phyloP scores from a whole-genome alignment of 208 protist species.

The Kentomonas sorsogonicus region DNA sequence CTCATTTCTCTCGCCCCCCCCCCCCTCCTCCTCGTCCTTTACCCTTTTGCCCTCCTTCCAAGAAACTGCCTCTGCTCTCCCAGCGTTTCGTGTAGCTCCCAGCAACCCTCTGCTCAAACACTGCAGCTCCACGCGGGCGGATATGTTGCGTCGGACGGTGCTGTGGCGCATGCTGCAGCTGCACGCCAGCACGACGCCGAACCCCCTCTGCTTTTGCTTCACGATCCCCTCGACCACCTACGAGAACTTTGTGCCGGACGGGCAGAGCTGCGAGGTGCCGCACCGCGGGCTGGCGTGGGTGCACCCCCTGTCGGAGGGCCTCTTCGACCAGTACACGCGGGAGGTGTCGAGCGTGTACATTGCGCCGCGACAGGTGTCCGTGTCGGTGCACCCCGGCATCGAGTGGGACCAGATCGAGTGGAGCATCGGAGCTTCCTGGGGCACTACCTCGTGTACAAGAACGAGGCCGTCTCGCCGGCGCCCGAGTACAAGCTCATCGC shows the following conservation, averaged over 20 bases:
- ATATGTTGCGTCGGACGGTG: slow-evolving; percentile 54
- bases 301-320: slow-evolving; percentile 72
- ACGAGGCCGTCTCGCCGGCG: slow-evolving; percentile 56
- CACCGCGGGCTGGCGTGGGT: slow-evolving; percentile 81
- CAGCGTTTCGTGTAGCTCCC: background rate
- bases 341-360: slow-evolving; percentile 83
- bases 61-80: background rate
- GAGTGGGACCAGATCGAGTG: slow-evolving; percentile 73
- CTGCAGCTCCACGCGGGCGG: background rate
- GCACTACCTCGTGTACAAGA: slow-evolving; percentile 79
- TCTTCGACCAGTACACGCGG: slow-evolving; percentile 86
- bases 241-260: slow-evolving; percentile 79
- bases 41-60: background rate
- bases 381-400: slow-evolving; percentile 68
- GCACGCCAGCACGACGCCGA: slow-evolving; percentile 73
- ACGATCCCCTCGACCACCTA: slow-evolving; percentile 59
- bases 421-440: slow-evolving; percentile 84
- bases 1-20: background rate
- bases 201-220: slow-evolving; percentile 75
- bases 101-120: background rate
- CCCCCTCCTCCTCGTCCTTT: slow-evolving; percentile 2
- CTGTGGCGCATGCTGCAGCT: slow-evolving; percentile 51
- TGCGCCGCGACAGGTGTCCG: slow-evolving; percentile 63
- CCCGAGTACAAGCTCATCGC: slow-evolving; percentile 77
- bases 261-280: slow-evolving; percentile 78